phyloP scores from a whole-genome alignment of 2,329 filamentous ascomycete species.

The Diaporthe nobilis region DNA sequence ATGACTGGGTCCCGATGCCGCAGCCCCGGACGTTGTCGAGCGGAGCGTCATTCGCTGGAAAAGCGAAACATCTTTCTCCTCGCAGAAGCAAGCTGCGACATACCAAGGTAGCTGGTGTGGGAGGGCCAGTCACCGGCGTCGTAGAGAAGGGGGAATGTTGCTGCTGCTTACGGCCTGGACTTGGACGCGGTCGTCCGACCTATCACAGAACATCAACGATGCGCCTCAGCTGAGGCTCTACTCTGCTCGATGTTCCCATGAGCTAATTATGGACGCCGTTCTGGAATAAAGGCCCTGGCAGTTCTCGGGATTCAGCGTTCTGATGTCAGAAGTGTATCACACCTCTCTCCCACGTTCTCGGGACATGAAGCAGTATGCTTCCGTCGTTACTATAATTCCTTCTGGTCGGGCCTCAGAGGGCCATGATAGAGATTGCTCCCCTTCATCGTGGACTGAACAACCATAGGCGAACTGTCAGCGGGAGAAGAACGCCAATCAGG shows the following conservation, averaged over 20 bases:
- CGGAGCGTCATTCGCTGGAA: conserved; percentile 13
- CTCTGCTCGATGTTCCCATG: conserved; percentile 12
- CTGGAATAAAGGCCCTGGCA: conserved; percentile 10
- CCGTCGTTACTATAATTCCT: background rate
- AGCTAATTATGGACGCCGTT: conserved; percentile 33
- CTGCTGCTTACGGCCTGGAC: conserved; percentile 34
- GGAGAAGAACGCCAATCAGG: background rate
- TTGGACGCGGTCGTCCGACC: conserved; percentile 20
- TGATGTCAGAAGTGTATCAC: conserved; percentile 28
- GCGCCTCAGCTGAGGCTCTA: conserved; percentile 41
- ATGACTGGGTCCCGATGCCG: conserved; percentile 11
- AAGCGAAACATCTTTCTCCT: conserved; percentile 4
- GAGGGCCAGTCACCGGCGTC: background rate
- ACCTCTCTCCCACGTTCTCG: background rate
- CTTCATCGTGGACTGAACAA: background rate
- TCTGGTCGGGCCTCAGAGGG: background rate
- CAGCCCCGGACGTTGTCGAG: conserved; percentile 1
- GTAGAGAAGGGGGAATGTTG: conserved; percentile 14
- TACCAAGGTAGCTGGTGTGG: conserved; percentile 17
- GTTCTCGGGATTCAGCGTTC: conserved; percentile 15
- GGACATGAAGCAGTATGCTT: conserved; percentile 6
- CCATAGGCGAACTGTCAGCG: background rate
- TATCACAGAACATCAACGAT: conserved; percentile 36
- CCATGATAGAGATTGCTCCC: background rate
- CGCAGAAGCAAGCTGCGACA: conserved; percentile 31